Evolutionary conservation across 208 protist species (phyloP).

Genomic region (Leishmania turanica): DNA sequence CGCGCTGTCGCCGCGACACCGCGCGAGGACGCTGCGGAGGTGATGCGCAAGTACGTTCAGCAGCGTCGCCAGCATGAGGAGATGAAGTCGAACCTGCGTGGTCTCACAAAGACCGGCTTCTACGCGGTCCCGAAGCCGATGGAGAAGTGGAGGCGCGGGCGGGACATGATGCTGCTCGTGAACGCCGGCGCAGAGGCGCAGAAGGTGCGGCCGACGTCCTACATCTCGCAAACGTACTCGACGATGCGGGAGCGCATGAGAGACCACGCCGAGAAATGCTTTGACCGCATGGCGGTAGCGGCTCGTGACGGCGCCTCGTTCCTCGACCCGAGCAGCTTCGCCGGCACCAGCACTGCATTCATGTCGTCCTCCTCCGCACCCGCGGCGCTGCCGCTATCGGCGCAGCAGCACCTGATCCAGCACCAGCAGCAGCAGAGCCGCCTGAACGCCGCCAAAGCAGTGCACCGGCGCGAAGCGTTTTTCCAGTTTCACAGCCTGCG

Average conservation of each 20-base stretch:
- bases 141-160: conserved; percentile 66
- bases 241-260: conserved; percentile 38
- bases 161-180: conserved; percentile 74
- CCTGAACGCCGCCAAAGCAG: conserved; percentile 12
- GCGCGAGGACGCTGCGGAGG: conserved; percentile 45
- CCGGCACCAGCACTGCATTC: background rate
- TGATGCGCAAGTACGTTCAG: conserved; percentile 45
- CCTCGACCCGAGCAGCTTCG: conserved; percentile 31
- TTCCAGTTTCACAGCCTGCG: conserved; percentile 36
- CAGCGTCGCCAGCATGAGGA: conserved; percentile 60
- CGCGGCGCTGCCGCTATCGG: background rate
- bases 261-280: conserved; percentile 52
- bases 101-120: conserved; percentile 72
- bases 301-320: conserved; percentile 28
- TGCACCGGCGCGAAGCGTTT: conserved; percentile 30
- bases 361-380: background rate
- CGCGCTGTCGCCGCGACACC: conserved; percentile 30
- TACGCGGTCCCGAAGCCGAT: conserved; percentile 38
- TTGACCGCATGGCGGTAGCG: conserved; percentile 16
- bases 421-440: conserved; percentile 29
- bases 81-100: conserved; percentile 41
- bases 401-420: conserved; percentile 20
- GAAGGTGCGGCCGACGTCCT: conserved; percentile 45
- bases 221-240: conserved; percentile 56
- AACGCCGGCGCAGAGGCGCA: conserved; percentile 50